Conservation (phyloP, 768 basidiomycete species). For the Lyophyllum shimeji region DNA sequence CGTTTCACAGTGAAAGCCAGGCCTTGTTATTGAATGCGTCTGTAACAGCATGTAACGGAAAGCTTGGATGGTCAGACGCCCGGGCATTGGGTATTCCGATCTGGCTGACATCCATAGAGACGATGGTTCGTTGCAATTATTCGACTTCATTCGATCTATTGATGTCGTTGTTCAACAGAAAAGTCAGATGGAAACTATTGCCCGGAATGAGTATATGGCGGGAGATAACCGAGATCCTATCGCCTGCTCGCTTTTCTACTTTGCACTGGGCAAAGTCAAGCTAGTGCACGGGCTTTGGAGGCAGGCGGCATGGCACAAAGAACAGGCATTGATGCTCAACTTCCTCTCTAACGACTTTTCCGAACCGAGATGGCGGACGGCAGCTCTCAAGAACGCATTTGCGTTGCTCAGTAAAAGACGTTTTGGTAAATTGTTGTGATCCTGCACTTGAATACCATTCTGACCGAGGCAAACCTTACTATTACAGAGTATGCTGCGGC, state of each 20-base stretch:
- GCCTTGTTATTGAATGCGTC: constrained; percentile 76
- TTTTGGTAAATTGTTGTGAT: constrained; percentile 62
- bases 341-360: constrained; percentile 91
- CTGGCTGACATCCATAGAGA: constrained; percentile 82
- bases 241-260: constrained; percentile 88
- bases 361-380: constrained; percentile 82
- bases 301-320: constrained; percentile 91
- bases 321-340: constrained; percentile 86
- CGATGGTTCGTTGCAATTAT: constrained; percentile 55
- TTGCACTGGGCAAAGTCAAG: constrained; percentile 89
- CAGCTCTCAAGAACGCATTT: constrained; percentile 95
- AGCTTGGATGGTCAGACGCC: constrained; percentile 90
- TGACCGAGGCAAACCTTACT: neutral
- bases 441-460: neutral
- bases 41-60: constrained; percentile 70
- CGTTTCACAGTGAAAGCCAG: constrained; percentile 93
- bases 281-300: constrained; percentile 95
- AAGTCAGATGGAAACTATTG: constrained; percentile 82
- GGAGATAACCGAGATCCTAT: constrained; percentile 88
- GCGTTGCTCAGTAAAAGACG: constrained; percentile 88
- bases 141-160: neutral
- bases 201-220: constrained; percentile 90
- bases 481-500: constrained; percentile 92
- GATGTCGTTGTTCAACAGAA: constrained; percentile 44
- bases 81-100: constrained; percentile 82